phyloP scores from a whole-genome alignment of 2,329 filamentous ascomycete species.

The Clarireedia sp. region DNA sequence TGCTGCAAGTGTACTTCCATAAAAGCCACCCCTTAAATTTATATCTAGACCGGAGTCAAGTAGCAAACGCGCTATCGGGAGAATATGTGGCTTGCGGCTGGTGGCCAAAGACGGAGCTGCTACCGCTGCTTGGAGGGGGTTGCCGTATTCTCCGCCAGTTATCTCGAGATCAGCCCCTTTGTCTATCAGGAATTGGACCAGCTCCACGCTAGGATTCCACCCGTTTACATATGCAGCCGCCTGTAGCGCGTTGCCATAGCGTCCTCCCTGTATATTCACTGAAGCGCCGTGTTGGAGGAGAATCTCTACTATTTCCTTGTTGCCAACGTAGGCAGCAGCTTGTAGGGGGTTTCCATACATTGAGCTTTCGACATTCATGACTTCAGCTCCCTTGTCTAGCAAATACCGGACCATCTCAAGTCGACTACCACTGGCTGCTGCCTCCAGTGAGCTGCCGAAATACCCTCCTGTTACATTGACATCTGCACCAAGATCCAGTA shows the following conservation, averaged over 20 bases:
- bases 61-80: not conserved
- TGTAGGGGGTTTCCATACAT: not conserved
- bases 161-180: not conserved
- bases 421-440: not conserved
- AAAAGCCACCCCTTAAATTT: constrained; percentile 10
- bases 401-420: not conserved
- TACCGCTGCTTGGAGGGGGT: not conserved
- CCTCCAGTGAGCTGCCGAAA: not conserved
- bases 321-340: constrained; percentile 2
- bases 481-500: constrained; percentile 8
- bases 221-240: constrained; percentile 1
- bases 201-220: not conserved
- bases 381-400: not conserved
- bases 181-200: not conserved
- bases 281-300: constrained; percentile 6
- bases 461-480: not conserved
- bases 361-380: not conserved
- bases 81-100: not conserved
- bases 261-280: constrained; percentile 13
- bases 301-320: not conserved
- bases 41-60: constrained; percentile 10
- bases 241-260: constrained; percentile 1
- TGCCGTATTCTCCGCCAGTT: not conserved
- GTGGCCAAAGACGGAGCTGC: not conserved
- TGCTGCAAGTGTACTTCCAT: constrained; percentile 10